phyloP scores from a whole-genome alignment of 225 moss, liverwort and hornwort species.

The Pleurozium schreberi region DNA sequence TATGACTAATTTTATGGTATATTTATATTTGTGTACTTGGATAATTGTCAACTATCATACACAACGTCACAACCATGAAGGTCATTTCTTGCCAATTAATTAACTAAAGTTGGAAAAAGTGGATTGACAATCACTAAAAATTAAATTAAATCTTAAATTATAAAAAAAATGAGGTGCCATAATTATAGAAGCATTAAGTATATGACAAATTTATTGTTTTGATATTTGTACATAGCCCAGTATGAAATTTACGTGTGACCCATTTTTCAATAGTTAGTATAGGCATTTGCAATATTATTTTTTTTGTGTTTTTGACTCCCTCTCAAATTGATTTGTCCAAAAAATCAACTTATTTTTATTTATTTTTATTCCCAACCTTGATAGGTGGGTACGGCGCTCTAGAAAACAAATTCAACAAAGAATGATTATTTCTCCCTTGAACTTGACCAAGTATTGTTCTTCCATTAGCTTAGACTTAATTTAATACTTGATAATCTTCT shows the following conservation, averaged over 20 bases:
- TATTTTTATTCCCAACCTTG: rapidly evolving
- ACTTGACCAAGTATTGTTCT: neutral
- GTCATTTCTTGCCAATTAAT: neutral
- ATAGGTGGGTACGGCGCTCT: rapidly evolving
- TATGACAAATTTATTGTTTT: no score
- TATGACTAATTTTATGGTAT: neutral
- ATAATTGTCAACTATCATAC: rapidly evolving
- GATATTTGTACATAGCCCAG: neutral
- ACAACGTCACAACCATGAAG: neutral
- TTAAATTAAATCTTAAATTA: neutral
- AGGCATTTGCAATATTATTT: neutral
- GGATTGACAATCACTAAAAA: rapidly evolving
- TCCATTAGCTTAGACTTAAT: neutral
- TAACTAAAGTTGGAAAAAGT: neutral
- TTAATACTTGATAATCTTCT: no score
- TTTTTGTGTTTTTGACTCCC: neutral
- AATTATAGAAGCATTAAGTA: neutral
- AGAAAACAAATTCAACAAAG: neutral
- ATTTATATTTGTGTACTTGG: neutral
- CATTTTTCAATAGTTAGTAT: neutral
- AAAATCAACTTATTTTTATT: neutral
- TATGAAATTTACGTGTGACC: neutral
- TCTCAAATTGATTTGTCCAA: rapidly evolving
- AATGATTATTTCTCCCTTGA: neutral
- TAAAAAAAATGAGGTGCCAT: rapidly evolving